phyloP scores from a whole-genome alignment of 352 stramenopile genomes.

The Pythium oligandrum region DNA sequence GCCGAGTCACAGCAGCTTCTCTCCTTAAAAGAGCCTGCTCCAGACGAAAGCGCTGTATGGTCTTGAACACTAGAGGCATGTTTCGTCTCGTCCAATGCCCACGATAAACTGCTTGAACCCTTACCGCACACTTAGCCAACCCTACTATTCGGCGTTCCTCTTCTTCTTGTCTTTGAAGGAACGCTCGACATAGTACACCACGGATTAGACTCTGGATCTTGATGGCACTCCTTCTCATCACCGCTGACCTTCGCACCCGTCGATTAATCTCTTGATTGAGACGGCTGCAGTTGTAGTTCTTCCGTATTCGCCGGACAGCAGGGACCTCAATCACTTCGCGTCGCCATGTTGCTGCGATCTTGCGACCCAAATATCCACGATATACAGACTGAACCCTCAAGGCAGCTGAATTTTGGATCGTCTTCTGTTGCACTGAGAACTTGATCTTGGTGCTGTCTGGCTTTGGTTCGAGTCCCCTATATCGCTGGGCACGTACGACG shows the following conservation, averaged over 20 bases:
- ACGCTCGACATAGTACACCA: constrained; percentile 39
- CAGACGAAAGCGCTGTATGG: constrained; percentile 51
- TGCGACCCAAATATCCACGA: constrained; percentile 47
- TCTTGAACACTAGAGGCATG: constrained; percentile 48
- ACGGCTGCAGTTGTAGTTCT: constrained; percentile 42
- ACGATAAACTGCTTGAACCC: constrained; percentile 54
- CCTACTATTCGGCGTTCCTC: constrained; percentile 28
- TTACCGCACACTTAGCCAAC: constrained; percentile 41
- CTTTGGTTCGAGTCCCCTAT: constrained; percentile 59
- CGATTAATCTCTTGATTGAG: constrained; percentile 33
- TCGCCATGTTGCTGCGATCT: constrained; percentile 47
- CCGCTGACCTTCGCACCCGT: constrained; percentile 26
- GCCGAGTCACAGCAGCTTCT: constrained; percentile 31
- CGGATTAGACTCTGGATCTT: constrained; percentile 58
- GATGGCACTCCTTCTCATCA: constrained; percentile 29
- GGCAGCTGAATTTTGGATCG: constrained; percentile 63
- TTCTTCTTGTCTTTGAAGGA: constrained; percentile 19
- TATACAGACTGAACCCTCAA: constrained; percentile 68
- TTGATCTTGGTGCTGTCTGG: constrained; percentile 50
- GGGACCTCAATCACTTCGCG: constrained; percentile 47
- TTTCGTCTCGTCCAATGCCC: constrained; percentile 53
- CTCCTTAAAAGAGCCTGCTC: constrained; percentile 37
- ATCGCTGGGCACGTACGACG: constrained; percentile 41
- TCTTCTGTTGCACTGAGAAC: constrained; percentile 67
- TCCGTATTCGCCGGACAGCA: constrained; percentile 39